phyloP scores from a whole-genome alignment of 2,329 filamentous ascomycete genomes.

The Trichoderma brevicompactum region DNA sequence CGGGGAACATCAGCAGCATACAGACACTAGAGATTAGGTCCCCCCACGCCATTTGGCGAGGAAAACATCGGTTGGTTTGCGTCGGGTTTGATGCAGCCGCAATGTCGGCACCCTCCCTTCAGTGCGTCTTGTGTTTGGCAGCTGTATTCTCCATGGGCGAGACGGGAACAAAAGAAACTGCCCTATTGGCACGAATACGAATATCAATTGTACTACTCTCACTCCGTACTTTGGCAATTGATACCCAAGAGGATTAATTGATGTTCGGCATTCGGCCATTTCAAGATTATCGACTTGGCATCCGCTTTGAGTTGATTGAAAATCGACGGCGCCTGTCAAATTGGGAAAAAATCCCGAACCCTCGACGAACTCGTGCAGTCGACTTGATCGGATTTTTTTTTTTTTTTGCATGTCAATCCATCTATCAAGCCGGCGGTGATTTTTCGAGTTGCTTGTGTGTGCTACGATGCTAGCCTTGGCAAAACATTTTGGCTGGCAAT shows the following conservation, averaged over 20 bases:
- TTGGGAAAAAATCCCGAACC: slow-evolving; percentile 5
- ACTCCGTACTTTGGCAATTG: no score
- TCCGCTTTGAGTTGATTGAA: background rate
- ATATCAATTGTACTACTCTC: no score
- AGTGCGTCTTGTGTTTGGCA: background rate
- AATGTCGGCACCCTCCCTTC: background rate
- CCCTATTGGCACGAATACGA: slow-evolving; percentile 2
- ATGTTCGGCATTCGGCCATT: background rate
- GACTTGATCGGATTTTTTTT: background rate
- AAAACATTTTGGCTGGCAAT: background rate
- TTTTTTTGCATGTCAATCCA: background rate
- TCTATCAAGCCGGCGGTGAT: background rate
- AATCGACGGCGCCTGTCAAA: background rate
- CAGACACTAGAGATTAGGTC: no score
- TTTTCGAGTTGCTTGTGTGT: background rate
- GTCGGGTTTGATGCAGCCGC: background rate
- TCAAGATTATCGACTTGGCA: slow-evolving; percentile 1
- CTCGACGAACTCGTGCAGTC: background rate
- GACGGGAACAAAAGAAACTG: background rate
- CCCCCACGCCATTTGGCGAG: background rate
- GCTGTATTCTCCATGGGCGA: background rate
- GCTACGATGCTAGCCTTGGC: background rate
- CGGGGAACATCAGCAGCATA: background rate
- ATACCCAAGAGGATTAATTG: no score
- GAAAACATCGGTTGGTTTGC: background rate